These are phyloP conservation scores for Spencermartinsiella europaea DNA, from an alignment of 805 yeast species.

Conservation along the genomic window DNA sequence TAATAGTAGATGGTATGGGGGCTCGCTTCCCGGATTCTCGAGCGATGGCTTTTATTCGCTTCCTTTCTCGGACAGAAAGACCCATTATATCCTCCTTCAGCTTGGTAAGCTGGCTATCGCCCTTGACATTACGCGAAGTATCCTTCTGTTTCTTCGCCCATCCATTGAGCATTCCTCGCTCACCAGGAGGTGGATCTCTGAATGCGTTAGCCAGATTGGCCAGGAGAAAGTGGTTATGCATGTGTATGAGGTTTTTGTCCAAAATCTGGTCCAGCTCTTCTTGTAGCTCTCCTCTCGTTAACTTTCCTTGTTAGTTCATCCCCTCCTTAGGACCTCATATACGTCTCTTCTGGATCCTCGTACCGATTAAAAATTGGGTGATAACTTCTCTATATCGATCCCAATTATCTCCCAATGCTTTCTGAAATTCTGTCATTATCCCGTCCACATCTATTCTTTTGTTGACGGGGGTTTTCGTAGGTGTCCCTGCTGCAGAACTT, in stretches of 20 bases:
- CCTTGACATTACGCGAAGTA: slow-evolving; percentile 30
- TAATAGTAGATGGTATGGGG: slow-evolving; percentile 31
- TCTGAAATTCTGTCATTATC: slow-evolving; percentile 69
- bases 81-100: slow-evolving; percentile 84
- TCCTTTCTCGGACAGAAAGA: slow-evolving; percentile 75
- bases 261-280: slow-evolving; percentile 54
- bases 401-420: slow-evolving; percentile 75
- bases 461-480: neutral
- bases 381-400: slow-evolving; percentile 76
- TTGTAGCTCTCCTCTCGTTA: slow-evolving; percentile 71
- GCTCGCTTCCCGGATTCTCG: slow-evolving; percentile 75
- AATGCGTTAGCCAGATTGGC: slow-evolving; percentile 81
- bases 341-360: too few species aligned
- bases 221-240: slow-evolving; percentile 79
- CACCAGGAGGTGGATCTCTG: slow-evolving; percentile 65
- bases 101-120: slow-evolving; percentile 65
- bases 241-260: slow-evolving; percentile 43
- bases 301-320: too few species aligned
- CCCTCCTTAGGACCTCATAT: too few species aligned
- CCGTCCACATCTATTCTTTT: slow-evolving; percentile 54
- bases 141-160: slow-evolving; percentile 51
- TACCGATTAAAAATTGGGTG: slow-evolving; percentile 67
- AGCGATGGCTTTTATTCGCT: slow-evolving; percentile 76
- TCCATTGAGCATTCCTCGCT: slow-evolving; percentile 32
- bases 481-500: neutral